Conservation (phyloP, 495 filamentous ascomycete genomes). For the Talaromyces stipitatus region DNA sequence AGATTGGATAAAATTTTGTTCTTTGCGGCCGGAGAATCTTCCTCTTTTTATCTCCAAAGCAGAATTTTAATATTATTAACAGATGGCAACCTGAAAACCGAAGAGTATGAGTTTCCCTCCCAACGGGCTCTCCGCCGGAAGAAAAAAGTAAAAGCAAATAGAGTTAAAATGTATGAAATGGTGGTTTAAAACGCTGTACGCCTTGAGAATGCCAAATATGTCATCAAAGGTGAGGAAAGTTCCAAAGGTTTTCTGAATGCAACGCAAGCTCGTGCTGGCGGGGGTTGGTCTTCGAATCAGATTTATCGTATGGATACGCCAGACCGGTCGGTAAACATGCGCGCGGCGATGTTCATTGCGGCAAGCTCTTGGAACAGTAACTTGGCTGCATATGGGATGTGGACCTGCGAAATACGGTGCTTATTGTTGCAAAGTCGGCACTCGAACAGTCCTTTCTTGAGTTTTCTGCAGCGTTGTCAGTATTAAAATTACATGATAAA, state of each 20-base stretch:
- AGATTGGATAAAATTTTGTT: not conserved
- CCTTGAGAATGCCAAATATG: constrained; percentile 6
- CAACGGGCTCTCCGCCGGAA: too few relatives aligned
- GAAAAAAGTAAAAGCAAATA: not conserved
- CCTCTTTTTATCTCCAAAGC: not conserved
- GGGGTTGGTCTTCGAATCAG: not conserved
- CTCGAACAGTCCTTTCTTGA: constrained; percentile 89
- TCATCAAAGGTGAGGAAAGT: constrained; percentile 1
- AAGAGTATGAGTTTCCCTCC: not conserved
- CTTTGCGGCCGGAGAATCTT: not conserved
- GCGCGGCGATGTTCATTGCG: constrained; percentile 94
- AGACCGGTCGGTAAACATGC: constrained; percentile 81
- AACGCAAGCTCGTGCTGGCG: not conserved
- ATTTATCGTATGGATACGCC: constrained; percentile 38
- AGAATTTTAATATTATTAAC: constrained; percentile 1
- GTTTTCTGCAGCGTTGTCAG: constrained; percentile 55
- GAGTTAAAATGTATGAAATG: not conserved
- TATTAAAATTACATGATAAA: not conserved
- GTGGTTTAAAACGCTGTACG: constrained; percentile 5
- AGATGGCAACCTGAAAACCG: not conserved
- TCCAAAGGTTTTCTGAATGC: not conserved
- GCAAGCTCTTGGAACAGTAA: constrained; percentile 96
- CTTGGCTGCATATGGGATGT: constrained; percentile 97
- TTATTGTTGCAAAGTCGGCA: constrained; percentile 98
- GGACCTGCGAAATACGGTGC: constrained; percentile 92